These are phyloP conservation scores for Thozetella sp. DNA, from an alignment of 495 filamentous ascomycete species.

Conservation along the genomic window DNA sequence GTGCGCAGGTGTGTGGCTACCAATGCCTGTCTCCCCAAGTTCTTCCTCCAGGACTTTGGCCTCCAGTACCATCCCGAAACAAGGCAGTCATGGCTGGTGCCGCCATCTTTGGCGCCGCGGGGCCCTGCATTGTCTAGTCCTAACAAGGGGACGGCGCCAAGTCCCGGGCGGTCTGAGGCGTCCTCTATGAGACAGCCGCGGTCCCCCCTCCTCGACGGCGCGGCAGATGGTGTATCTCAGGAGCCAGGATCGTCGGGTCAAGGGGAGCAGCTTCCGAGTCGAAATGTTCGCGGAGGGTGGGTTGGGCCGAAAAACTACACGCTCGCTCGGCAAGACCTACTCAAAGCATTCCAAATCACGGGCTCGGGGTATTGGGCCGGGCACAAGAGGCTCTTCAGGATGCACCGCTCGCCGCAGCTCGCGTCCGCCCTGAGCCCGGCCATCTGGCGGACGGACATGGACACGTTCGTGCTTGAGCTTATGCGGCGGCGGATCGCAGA, in stretches of 20 bases:
- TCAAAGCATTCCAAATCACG: not conserved
- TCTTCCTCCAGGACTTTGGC: conserved; percentile 65
- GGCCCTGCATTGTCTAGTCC: conserved; percentile 25
- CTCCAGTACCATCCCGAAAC: conserved; percentile 59
- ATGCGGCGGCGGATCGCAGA: conserved; percentile 52
- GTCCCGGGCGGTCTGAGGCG: no score
- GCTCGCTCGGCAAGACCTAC: not conserved
- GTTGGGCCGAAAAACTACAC: not conserved
- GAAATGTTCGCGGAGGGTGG: not conserved
- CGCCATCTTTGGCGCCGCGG: conserved; percentile 40
- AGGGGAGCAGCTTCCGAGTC: not conserved
- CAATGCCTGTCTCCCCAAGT: conserved; percentile 53
- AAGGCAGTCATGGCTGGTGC: conserved; percentile 59
- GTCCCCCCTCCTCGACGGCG: no score
- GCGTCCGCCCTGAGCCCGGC: conserved; percentile 11
- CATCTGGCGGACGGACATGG: conserved; percentile 72
- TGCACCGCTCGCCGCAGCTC: conserved; percentile 6
- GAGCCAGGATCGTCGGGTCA: not conserved
- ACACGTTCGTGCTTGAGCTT: conserved; percentile 52
- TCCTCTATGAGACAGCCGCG: not conserved
- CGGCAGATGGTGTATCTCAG: no score
- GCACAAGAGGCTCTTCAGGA: conserved; percentile 7
- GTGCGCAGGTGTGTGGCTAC: conserved; percentile 65
- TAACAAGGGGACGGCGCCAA: not conserved
- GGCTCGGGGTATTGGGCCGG: conserved; percentile 1